A percentile compares a stretch with the other conserved stretches of the same genome.
Conservation (phyloP, 2,329 filamentous ascomycete genomes). For the Verticillium dahliae region DNA sequence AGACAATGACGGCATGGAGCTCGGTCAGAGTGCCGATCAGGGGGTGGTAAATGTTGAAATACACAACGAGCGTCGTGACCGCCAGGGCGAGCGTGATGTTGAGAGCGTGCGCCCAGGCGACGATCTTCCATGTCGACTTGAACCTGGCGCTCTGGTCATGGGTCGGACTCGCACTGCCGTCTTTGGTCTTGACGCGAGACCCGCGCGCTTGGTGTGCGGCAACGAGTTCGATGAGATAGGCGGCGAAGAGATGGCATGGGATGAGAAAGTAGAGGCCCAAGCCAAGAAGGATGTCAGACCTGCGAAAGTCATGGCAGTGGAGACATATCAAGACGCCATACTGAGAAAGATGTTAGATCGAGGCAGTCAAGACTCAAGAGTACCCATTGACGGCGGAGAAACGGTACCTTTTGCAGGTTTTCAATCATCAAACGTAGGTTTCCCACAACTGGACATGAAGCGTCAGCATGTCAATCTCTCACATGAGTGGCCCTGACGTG, state of each 20-base stretch:
- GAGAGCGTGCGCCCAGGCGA: constrained; percentile 73
- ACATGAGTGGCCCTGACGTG: too few species aligned
- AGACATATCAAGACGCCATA: constrained; percentile 95
- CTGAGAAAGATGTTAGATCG: constrained; percentile 32
- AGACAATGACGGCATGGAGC: constrained; percentile 88
- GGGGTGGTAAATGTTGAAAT: constrained; percentile 86
- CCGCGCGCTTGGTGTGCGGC: constrained; percentile 74
- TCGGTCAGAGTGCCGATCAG: constrained; percentile 88
- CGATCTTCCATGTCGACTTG: constrained; percentile 69
- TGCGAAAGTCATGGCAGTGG: constrained; percentile 79
- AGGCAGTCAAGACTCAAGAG: background rate
- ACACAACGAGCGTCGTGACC: constrained; percentile 79
- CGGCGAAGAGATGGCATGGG: constrained; percentile 83
- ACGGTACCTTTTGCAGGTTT: constrained; percentile 80
- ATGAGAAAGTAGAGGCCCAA: constrained; percentile 77
- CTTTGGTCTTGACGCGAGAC: constrained; percentile 49
- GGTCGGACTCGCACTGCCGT: constrained; percentile 47
- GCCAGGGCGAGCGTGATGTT: constrained; percentile 79
- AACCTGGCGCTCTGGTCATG: constrained; percentile 61
- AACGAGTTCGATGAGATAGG: constrained; percentile 80
- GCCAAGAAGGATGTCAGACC: constrained; percentile 69
- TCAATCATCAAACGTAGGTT: constrained; percentile 94
- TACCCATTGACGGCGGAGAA: background rate
- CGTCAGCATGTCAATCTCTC: background rate
- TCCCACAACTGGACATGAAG: constrained; percentile 61